These are phyloP conservation scores for Epichloe bromicola DNA, from an alignment of 2,329 filamentous ascomycete species.

Conservation along the genomic window DNA sequence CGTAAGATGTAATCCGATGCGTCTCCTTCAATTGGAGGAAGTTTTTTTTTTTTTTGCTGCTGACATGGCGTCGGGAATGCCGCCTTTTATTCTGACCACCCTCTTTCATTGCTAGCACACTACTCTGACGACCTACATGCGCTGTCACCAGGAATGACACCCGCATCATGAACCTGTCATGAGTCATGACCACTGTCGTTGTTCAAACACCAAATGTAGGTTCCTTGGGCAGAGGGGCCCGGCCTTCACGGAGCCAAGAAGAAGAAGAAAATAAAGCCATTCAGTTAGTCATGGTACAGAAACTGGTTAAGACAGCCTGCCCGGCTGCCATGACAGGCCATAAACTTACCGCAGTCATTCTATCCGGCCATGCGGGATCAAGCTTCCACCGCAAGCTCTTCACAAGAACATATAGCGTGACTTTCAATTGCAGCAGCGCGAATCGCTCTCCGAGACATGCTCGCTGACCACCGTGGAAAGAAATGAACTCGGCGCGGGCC, in stretches of 20 bases:
- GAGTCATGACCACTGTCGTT: neutral
- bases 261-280: neutral
- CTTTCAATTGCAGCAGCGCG: conserved; percentile 23
- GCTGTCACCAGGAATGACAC: neutral
- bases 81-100: no score
- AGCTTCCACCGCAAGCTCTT: conserved; percentile 16
- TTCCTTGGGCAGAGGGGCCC: conserved; percentile 8
- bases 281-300: neutral
- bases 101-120: no score
- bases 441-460: conserved; percentile 28
- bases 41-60: no score
- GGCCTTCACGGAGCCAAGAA: conserved; percentile 1
- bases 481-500: conserved; percentile 25
- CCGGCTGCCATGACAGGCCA: neutral
- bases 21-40: no score
- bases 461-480: conserved; percentile 27
- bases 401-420: conserved; percentile 20
- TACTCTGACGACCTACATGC: no score
- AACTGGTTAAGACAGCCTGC: neutral
- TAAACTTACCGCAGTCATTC: conserved; percentile 21
- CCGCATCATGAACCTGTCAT: neutral
- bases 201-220: conserved; percentile 2
- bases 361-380: conserved; percentile 18
- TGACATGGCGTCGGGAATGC: no score
- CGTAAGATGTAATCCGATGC: no score